These are phyloP conservation scores for Platanthera guangdongensis DNA, from an alignment of 106 monocot species.

Conservation along the genomic window DNA sequence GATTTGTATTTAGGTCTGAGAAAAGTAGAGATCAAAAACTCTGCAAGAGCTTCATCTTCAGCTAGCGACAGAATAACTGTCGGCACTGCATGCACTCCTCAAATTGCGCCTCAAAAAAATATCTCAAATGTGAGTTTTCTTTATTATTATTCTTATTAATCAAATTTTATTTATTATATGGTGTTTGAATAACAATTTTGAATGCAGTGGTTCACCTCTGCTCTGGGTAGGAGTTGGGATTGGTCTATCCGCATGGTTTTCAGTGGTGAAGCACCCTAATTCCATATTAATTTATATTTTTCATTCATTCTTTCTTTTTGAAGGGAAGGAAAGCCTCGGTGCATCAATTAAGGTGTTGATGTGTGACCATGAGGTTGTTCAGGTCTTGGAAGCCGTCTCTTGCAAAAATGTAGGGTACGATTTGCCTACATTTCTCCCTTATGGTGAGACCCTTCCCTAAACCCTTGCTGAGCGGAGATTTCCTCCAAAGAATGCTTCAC, in stretches of 20 bases:
- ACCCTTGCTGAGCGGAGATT: too few relatives aligned
- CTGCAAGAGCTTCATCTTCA: slow-evolving; percentile 7
- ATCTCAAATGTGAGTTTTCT: slow-evolving; percentile 1
- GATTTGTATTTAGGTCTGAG: neutral
- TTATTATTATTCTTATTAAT: neutral
- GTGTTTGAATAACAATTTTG: neutral
- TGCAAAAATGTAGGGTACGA: too few relatives aligned
- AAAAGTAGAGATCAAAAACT: neutral
- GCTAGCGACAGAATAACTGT: neutral
- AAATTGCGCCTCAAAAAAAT: neutral
- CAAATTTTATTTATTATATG: neutral
- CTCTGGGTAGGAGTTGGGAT: slow-evolving; percentile 6
- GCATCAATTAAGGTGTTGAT: too few relatives aligned
- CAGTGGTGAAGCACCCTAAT: neutral
- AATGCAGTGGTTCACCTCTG: slow-evolving; percentile 5
- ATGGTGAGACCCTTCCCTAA: too few relatives aligned
- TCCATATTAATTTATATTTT: neutral
- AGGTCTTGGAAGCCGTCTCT: too few relatives aligned
- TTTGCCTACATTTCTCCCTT: too few relatives aligned
- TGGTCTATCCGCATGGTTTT: slow-evolving; percentile 9
- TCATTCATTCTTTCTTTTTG: neutral
- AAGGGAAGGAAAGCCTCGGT: neutral
- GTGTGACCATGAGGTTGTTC: too few relatives aligned
- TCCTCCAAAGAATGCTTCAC: too few relatives aligned
- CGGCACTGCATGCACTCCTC: neutral